Evolutionary conservation across 2,329 filamentous ascomycete species (phyloP), one percentile per base, ranked within the genome.

Genomic region (Xylaria polymorpha): DNA sequence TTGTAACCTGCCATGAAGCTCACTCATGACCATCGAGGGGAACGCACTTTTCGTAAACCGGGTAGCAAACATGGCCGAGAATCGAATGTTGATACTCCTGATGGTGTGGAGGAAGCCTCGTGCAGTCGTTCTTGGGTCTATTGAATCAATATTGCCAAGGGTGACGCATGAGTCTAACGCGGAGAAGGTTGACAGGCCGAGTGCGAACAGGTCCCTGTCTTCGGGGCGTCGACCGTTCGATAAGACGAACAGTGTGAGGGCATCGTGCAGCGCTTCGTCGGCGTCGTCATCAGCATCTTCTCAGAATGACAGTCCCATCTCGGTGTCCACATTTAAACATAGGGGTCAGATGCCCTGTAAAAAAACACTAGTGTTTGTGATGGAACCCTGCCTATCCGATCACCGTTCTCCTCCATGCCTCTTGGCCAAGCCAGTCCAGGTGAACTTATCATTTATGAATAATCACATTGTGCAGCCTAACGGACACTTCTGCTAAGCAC

Each of bases 141-240:
- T 70, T 65, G 63, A 70, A 44, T 67, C 69, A 67, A 73, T 72
- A 72, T 69, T 71, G 61, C 64, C 70, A 70, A 71, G 72, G 72
- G 58, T 67, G 48, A 41, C 41, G 57, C 60, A 68, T 64, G 60
- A 64, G 63, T 44, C 66, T 65, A 66, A 65, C 20, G 22, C 65
- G 43, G 62, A 71, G 64, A 64, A 25, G 66, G 68, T 41, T 51
- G 64, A 64, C 44, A 61, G 53, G 41, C 50, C 62, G 64, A 46
- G 67, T 59, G 29, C 51, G 32, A 41, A 29, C 62, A 14, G 43
- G 56, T 64, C 60, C 60, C 46, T 60, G 55, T 53, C 46, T 43
- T 48, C 59, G 61, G 55, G 61, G 55, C 10, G 46, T 22, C 15
- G 48, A 50, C 37, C 44, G 61, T 62, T 68, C 32, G 65, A 41